Evolutionary conservation across 257 asterid species (phyloP).

Genomic region (Solanum microdontum): DNA sequence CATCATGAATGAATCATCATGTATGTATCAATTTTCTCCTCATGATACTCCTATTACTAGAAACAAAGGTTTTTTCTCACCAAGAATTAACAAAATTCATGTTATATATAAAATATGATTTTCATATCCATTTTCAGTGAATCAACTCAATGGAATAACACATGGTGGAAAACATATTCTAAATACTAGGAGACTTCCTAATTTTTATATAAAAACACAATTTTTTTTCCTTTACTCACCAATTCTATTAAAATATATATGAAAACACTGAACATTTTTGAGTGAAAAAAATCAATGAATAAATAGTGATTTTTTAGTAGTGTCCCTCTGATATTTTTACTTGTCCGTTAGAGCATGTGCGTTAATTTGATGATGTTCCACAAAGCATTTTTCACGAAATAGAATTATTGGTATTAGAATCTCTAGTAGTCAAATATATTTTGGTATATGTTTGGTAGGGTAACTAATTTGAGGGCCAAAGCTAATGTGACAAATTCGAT

Average conservation of each 20-base stretch:
- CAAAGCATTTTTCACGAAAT: background rate
- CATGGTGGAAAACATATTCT: background rate
- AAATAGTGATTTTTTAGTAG: background rate
- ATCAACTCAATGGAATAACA: background rate
- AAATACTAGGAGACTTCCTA: background rate
- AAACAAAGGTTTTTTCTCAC: background rate
- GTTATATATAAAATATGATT: no score
- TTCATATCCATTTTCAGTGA: background rate
- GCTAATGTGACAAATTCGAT: background rate
- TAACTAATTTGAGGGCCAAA: conserved; percentile 17
- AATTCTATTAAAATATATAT: no score
- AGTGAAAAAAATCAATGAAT: background rate
- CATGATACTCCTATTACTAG: background rate
- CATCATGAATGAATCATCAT: conserved; percentile 6
- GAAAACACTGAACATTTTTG: background rate
- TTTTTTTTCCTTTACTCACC: background rate
- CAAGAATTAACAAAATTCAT: background rate
- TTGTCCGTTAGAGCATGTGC: background rate
- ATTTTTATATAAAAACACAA: no score
- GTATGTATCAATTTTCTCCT: background rate
- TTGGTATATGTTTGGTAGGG: conserved; percentile 29
- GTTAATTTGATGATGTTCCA: background rate
- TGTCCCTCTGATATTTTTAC: background rate
- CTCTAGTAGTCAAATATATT: conserved; percentile 13
- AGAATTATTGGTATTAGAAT: background rate